Percentiles rank a stretch among this genome's conserved stretches.
phyloP scores from a whole-genome alignment of 352 stramenopile species.

The Globisporangium polare region DNA sequence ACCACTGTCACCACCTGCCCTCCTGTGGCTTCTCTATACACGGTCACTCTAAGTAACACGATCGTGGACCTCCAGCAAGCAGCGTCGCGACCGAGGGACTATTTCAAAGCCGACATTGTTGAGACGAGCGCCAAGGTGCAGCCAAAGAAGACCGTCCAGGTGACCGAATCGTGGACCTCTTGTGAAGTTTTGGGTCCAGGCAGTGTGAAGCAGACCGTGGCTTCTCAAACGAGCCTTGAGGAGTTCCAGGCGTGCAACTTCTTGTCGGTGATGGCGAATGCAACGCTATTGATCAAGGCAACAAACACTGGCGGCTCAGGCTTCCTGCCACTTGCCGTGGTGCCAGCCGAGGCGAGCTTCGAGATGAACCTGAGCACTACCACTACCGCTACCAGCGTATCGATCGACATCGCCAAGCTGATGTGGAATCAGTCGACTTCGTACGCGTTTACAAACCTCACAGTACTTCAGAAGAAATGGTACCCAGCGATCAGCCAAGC shows the following conservation, averaged over 20 bases:
- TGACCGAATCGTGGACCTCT: conserved; percentile 33
- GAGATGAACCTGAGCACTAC: conserved; percentile 42
- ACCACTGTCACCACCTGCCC: conserved; percentile 25
- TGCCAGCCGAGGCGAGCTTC: conserved; percentile 36
- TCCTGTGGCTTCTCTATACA: conserved; percentile 18
- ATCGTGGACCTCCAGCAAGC: conserved; percentile 33
- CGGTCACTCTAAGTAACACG: conserved; percentile 24
- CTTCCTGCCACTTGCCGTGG: conserved; percentile 19
- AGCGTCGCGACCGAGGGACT: conserved; percentile 41
- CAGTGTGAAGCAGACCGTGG: conserved; percentile 25
- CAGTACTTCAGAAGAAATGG: conserved; percentile 42
- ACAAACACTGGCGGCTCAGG: neutral
- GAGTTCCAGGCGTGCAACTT: conserved; percentile 53
- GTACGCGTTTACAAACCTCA: conserved; percentile 36
- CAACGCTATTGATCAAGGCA: conserved; percentile 4
- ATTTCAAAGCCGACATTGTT: conserved; percentile 43
- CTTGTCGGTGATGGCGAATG: conserved; percentile 29
- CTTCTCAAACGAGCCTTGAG: conserved; percentile 28
- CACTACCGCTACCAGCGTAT: conserved; percentile 24
- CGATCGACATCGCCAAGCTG: conserved; percentile 31
- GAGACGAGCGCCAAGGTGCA: conserved; percentile 38
- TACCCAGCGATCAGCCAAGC: conserved; percentile 30
- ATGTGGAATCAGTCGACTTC: conserved; percentile 27
- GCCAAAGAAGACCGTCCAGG: conserved; percentile 32
- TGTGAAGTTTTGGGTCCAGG: conserved; percentile 23